Base-by-base conservation (phyloP, 2,329 filamentous ascomycete genomes). In the Alternaria alternata region DNA sequence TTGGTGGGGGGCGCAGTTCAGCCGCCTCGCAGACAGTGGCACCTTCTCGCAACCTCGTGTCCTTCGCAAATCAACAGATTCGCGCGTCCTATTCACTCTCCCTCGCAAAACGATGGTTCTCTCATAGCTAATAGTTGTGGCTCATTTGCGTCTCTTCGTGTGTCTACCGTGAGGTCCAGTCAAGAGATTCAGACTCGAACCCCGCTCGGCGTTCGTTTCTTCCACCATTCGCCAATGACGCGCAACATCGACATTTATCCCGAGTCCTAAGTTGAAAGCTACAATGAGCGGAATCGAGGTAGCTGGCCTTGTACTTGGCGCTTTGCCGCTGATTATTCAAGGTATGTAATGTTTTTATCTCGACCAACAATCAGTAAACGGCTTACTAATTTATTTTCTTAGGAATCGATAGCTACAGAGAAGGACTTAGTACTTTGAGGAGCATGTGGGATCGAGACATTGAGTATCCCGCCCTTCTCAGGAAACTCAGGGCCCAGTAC, bases 341-440 rank as follows among this genome's bases (percentile, higher is more conserved):
- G 71, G 72, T 72, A 8, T 12, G 60, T 46, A n/a, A 12, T 18
- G 14, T 7, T 20, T 59, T 62, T 4, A 64, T 64, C 9, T 30
- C 53, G n/a, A 34, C 20, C 4, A 3, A 24, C 8, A 12, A 9
- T 16, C 8, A 16, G n/a, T 2, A 24, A 52, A 9, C 4, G 41
- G 53, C 56, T 66, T 1, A 66, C 26, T 5, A 8, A 22, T 18
- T n/a, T 5, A 8, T 24, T 18, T n/a, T 5, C 22, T 8, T 52
- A 75, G 69, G 68, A 3, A 71, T 73, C n/a, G 76, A 79, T 38
- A 70, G 70, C 36, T 80, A 80, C 51, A 75, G 79, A 41, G 75
- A 79, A 43, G 76, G 80, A 3, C 67, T 81, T 3, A 77, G 81
- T 55, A 78, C 74, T 0, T 66, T 81, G 44, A 80, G 80, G 55